phyloP scores from a whole-genome alignment of 176 grass and related monocot genomes.

The Triticum urartu region DNA sequence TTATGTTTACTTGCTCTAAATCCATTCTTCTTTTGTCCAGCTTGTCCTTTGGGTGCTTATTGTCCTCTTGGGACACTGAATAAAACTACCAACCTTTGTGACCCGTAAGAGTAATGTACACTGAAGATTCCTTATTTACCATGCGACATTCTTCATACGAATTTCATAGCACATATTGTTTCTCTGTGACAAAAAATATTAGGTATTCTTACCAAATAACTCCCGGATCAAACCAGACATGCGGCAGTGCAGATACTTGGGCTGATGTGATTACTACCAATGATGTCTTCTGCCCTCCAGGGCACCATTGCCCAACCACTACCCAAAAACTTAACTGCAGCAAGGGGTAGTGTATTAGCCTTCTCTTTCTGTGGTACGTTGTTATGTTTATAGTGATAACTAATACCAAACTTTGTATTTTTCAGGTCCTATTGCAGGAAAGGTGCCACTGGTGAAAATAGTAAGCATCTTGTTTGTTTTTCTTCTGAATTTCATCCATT shows the following conservation, averaged over 20 bases:
- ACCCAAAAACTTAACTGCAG: conserved; percentile 55
- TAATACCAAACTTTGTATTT: conserved; percentile 12
- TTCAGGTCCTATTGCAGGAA: conserved; percentile 62
- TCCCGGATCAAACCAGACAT: conserved; percentile 35
- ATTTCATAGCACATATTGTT: conserved; percentile 9
- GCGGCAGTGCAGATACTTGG: conserved; percentile 67
- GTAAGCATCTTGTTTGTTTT: conserved; percentile 38
- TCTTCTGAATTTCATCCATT: not conserved
- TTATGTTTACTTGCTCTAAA: conserved; percentile 5
- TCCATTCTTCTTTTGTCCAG: conserved; percentile 39
- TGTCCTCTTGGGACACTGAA: conserved; percentile 63
- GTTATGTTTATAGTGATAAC: not conserved
- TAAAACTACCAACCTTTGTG: conserved; percentile 54
- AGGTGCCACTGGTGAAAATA: conserved; percentile 49
- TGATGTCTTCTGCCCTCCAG: conserved; percentile 71
- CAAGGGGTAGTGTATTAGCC: conserved; percentile 40
- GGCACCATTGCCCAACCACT: conserved; percentile 70
- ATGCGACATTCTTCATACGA: conserved; percentile 6
- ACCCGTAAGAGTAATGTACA: conserved; percentile 57
- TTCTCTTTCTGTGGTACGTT: not conserved
- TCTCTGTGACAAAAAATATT: not conserved
- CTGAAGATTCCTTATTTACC: not conserved
- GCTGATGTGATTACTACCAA: conserved; percentile 57
- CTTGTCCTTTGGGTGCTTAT: conserved; percentile 84
- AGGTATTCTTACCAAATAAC: conserved; percentile 79